phyloP scores from a whole-genome alignment of 805 yeast species.

The Yamadazyma tumulicola region DNA sequence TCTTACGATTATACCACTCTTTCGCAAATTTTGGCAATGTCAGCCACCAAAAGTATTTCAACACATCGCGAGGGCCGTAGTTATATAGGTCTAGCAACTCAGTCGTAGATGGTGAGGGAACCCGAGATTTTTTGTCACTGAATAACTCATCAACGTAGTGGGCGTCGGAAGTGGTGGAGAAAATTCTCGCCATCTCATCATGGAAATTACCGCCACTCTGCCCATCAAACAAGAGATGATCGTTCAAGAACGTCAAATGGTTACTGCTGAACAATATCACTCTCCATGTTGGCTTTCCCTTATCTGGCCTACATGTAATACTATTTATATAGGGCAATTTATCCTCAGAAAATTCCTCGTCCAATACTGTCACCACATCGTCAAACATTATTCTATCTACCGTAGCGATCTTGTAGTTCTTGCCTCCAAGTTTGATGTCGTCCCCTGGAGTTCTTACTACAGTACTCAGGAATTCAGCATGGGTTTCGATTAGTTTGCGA shows the following conservation, averaged over 20 bases:
- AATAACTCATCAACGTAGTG: not conserved
- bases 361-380: constrained; percentile 16
- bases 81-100: not conserved
- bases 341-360: constrained; percentile 12
- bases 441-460: not conserved
- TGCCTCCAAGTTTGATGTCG: constrained; percentile 5
- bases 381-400: constrained; percentile 17
- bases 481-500: constrained; percentile 11
- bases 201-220: constrained; percentile 19
- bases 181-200: not conserved
- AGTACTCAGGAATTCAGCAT: constrained; percentile 14
- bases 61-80: not conserved
- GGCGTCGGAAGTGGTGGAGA: not conserved
- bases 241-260: constrained; percentile 20
- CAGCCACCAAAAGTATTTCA: not conserved
- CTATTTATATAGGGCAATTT: constrained; percentile 13
- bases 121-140: not conserved
- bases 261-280: constrained; percentile 15
- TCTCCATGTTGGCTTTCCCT: constrained; percentile 20
- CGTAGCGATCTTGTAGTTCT: constrained; percentile 15
- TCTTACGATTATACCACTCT: constrained; percentile 3
- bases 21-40: constrained; percentile 1
- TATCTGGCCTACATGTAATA: constrained; percentile 1
- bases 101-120: not conserved
- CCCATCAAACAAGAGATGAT: constrained; percentile 33